Percentiles rank a stretch among this genome's conserved stretches.
Conservation (phyloP, 2,329 filamentous ascomycete genomes). For the Verticillium dahliae region DNA sequence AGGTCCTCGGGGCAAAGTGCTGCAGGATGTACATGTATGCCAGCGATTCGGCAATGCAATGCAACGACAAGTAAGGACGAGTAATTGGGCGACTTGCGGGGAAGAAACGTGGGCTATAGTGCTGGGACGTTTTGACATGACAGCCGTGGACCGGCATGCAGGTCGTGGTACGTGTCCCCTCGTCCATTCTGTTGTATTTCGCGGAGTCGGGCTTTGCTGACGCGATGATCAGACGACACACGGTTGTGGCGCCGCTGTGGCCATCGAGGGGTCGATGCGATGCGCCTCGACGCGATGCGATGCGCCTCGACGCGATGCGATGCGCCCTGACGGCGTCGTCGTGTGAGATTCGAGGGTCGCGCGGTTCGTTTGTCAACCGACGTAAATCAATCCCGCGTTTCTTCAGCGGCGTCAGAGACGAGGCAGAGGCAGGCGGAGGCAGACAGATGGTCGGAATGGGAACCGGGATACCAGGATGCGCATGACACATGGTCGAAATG, state of each 20-base stretch:
- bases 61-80: background rate
- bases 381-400: background rate
- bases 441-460: slow-evolving; percentile 11
- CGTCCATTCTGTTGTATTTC: background rate
- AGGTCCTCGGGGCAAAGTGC: background rate
- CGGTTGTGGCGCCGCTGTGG: background rate
- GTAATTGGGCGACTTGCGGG: background rate
- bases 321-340: background rate
- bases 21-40: background rate
- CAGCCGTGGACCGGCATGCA: background rate
- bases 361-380: background rate
- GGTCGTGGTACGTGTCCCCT: background rate
- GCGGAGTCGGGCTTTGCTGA: background rate
- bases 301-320: background rate
- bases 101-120: background rate
- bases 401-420: slow-evolving; percentile 10
- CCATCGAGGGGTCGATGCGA: background rate
- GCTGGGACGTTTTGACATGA: background rate
- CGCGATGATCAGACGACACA: background rate
- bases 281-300: background rate
- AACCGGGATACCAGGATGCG: slow-evolving; percentile 20
- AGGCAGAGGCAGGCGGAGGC: slow-evolving; percentile 4
- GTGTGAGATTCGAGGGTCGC: background rate
- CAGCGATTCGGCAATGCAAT: background rate
- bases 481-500: slow-evolving; percentile 33